Base-by-base conservation (phyloP, 257 asterid species). In the Jacaranda mimosifolia region DNA sequence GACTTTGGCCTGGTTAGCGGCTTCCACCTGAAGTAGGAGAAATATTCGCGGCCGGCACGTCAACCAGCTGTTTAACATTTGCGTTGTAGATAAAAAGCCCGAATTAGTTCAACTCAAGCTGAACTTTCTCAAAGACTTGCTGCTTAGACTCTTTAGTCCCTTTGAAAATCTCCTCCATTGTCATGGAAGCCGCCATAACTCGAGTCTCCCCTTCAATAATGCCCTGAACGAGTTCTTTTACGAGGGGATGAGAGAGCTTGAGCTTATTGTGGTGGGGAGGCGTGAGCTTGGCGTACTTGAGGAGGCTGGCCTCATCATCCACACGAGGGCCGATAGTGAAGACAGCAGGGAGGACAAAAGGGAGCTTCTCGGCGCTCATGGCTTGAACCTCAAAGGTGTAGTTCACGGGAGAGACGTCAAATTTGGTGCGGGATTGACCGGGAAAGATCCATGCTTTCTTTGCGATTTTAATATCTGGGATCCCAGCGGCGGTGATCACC, bases 381-480 rank as follows among this genome's bases (percentile, higher is more conserved):
- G 97, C 97, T 32, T 91, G 93, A 26, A 91, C 97, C 59, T 91
- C 86, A 70, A 91, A 91, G 51, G 92, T 86, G 88, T 91, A 89
- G 70, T 91, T 91, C 5, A 89, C 93, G 0, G 97, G 97, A 0
- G 91, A 94, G n/a, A n/a, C n/a, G n/a, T n/a, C n/a, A n/a, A n/a
- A n/a, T n/a, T n/a, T n/a, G n/a, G n/a, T n/a, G n/a, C n/a, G n/a
- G n/a, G n/a, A n/a, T n/a, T n/a, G n/a, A n/a, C n/a, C n/a, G 0
- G 94, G 94, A 3, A 87, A 55, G 3, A 91, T 9, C 93, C 94
- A 89, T 68, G 91, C 73, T 52, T 89, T 89, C 85, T 89, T 88
- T 0, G 91, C 69, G 32, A 91, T 79, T 69, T 81, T 85, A 14
- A 87, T 77, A 39, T 91, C 91, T 0, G 4, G 0, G 43, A 91